Conservation (phyloP, 2,329 filamentous ascomycete species). For the Colletotrichum sp. region DNA sequence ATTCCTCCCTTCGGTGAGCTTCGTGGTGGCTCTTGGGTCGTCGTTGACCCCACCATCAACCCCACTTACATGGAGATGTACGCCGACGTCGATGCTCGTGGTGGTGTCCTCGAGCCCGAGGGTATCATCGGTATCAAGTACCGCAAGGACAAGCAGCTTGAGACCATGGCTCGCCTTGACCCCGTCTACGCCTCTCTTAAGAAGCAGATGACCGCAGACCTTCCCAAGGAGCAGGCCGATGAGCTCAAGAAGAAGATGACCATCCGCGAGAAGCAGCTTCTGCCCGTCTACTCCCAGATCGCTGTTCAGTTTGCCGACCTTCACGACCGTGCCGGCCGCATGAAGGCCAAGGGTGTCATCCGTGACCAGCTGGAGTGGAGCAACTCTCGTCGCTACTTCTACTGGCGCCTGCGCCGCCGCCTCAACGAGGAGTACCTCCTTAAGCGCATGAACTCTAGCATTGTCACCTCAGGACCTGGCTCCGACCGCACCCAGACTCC, state of each 20-base stretch:
- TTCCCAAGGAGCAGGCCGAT: slow-evolving; percentile 76
- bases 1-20: slow-evolving; percentile 97
- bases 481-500: slow-evolving; percentile 46
- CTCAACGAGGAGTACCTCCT: slow-evolving; percentile 98
- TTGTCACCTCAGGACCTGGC: slow-evolving; percentile 38
- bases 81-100: slow-evolving; percentile 90
- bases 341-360: slow-evolving; percentile 97
- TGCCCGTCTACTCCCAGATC: slow-evolving; percentile 94
- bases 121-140: slow-evolving; percentile 99
- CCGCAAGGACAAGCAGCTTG: slow-evolving; percentile 94
- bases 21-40: slow-evolving; percentile 98
- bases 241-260: slow-evolving; percentile 85
- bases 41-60: slow-evolving; percentile 98
- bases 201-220: slow-evolving; percentile 72
- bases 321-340: slow-evolving; percentile 94
- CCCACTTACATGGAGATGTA: slow-evolving; percentile 99
- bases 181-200: slow-evolving; percentile 82
- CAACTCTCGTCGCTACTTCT: slow-evolving; percentile 95
- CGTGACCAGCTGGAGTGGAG: slow-evolving; percentile 84
- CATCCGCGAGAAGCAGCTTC: slow-evolving; percentile 82
- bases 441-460: slow-evolving; percentile 74
- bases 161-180: slow-evolving; percentile 96
- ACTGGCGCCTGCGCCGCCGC: slow-evolving; percentile 97
- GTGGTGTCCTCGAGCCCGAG: slow-evolving; percentile 96
- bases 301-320: slow-evolving; percentile 97